Evolutionary conservation across 2,329 filamentous ascomycete species (phyloP).

Genomic region (Anisogramma anomala): DNA sequence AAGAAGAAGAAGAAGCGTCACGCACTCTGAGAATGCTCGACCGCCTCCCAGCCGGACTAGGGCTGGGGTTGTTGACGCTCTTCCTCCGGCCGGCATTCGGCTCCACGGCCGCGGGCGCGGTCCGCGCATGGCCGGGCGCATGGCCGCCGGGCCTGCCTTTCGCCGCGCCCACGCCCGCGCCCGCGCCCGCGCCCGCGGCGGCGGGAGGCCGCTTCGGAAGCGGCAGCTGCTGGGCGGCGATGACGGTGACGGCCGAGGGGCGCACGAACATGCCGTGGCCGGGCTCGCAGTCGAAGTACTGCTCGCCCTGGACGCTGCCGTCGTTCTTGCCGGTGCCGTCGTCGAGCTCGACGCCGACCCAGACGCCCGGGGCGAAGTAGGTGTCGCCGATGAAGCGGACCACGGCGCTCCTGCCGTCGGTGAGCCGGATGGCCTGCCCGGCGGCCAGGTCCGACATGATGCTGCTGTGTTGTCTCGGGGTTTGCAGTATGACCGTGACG

Average conservation of each 20-base stretch:
- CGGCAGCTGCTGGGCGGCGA: conserved; percentile 38
- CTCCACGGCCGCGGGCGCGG: conserved; percentile 36
- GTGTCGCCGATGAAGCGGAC: conserved; percentile 76
- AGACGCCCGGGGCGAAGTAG: conserved; percentile 68
- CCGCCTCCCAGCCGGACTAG: conserved; percentile 54
- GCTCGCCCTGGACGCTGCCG: conserved; percentile 74
- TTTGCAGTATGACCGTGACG: conserved; percentile 8
- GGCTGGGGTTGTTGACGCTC: conserved; percentile 61
- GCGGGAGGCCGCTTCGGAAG: conserved; percentile 25
- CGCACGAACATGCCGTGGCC: conserved; percentile 76
- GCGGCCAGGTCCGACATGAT: conserved; percentile 46
- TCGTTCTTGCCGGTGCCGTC: conserved; percentile 83
- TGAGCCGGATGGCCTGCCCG: conserved; percentile 69
- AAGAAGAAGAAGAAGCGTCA: too few relatives aligned
- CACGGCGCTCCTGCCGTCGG: conserved; percentile 62
- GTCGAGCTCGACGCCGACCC: conserved; percentile 82
- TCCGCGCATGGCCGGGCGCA: conserved; percentile 22
- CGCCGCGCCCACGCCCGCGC: too few relatives aligned
- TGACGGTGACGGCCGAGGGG: conserved; percentile 52
- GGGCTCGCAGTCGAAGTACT: conserved; percentile 79
- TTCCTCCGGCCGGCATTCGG: conserved; percentile 47
- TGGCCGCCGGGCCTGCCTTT: conserved; percentile 40
- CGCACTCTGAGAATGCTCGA: conserved; percentile 47
- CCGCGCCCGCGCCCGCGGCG: too few relatives aligned
- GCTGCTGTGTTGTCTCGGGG: conserved; percentile 7